These are phyloP conservation scores for Debaryomyces prosopidis DNA, from an alignment of 805 yeast genomes.

Conservation along the genomic window DNA sequence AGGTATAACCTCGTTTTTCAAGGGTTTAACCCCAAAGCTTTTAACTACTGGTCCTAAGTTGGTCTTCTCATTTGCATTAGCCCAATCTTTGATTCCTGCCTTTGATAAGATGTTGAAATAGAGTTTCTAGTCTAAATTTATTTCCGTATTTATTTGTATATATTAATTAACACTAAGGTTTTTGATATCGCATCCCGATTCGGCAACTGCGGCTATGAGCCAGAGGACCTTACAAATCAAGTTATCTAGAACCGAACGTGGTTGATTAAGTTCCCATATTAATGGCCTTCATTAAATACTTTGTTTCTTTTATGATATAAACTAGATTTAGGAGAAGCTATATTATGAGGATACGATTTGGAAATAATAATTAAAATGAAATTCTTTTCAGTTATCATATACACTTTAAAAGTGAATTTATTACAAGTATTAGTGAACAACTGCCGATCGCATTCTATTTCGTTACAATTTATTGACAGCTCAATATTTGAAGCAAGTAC, in stretches of 20 bases:
- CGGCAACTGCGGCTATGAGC: constrained; percentile 1
- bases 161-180: background rate
- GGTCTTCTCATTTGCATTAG: constrained; percentile 96
- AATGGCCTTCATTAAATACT: too few relatives aligned
- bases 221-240: background rate
- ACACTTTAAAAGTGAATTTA: constrained; percentile 37
- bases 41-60: constrained; percentile 97
- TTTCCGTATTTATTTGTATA: constrained; percentile 1
- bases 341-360: background rate
- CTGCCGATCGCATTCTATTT: constrained; percentile 32
- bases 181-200: background rate
- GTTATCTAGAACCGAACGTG: too few relatives aligned
- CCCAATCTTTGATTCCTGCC: constrained; percentile 95
- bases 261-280: too few relatives aligned
- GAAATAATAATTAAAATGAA: constrained; percentile 25
- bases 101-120: constrained; percentile 69
- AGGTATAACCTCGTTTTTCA: constrained; percentile 88
- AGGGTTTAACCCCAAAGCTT: constrained; percentile 94
- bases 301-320: too few relatives aligned
- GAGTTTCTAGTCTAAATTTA: background rate
- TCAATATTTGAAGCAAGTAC: constrained; percentile 28
- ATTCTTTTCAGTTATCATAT: constrained; percentile 30
- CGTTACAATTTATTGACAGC: constrained; percentile 33
- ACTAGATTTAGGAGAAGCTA: background rate
- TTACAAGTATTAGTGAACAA: constrained; percentile 34